These are phyloP conservation scores for Skeletonema potamos DNA, from an alignment of 108 stramenopile species.

Conservation along the genomic window DNA sequence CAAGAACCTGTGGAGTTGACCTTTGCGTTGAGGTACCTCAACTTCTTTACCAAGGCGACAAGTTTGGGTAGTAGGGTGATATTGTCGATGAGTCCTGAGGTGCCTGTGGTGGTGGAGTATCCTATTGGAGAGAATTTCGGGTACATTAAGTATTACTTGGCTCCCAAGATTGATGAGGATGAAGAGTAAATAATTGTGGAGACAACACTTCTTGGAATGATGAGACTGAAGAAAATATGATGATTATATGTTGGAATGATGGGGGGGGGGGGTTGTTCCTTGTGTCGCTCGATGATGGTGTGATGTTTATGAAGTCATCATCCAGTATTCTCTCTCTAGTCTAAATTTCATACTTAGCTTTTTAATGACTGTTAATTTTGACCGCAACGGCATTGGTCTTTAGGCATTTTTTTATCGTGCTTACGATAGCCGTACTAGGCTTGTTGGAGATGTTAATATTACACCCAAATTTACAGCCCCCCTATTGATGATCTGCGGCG, in stretches of 20 bases:
- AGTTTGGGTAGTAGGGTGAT: slow-evolving; percentile 82
- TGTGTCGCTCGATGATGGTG: not conserved
- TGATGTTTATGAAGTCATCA: not conserved
- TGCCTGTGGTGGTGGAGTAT: slow-evolving; percentile 98
- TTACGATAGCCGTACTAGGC: no score
- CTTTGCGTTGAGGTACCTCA: slow-evolving; percentile 97
- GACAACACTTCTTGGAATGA: not conserved
- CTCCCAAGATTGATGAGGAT: slow-evolving; percentile 99
- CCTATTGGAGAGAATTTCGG: slow-evolving; percentile 92
- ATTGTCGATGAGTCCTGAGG: slow-evolving; percentile 94
- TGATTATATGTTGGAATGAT: slow-evolving; percentile 2
- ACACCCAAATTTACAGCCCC: no score
- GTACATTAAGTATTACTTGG: slow-evolving; percentile 96
- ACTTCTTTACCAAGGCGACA: slow-evolving; percentile 98
- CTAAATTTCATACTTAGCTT: slow-evolving; percentile 3
- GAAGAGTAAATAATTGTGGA: slow-evolving; percentile 20
- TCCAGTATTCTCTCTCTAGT: not conserved
- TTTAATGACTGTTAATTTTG: not conserved
- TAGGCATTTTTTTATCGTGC: not conserved
- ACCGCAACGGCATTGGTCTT: not conserved
- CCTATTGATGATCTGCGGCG: no score
- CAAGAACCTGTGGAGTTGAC: slow-evolving; percentile 97
- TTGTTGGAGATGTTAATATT: no score
- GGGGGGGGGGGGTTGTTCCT: not conserved
- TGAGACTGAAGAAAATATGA: not conserved